A percentile compares a stretch with the other conserved stretches of the same genome.
phyloP scores from a whole-genome alignment of 1,284 basidiomycete species.

The Cutaneotrichosporon arboriforme region DNA sequence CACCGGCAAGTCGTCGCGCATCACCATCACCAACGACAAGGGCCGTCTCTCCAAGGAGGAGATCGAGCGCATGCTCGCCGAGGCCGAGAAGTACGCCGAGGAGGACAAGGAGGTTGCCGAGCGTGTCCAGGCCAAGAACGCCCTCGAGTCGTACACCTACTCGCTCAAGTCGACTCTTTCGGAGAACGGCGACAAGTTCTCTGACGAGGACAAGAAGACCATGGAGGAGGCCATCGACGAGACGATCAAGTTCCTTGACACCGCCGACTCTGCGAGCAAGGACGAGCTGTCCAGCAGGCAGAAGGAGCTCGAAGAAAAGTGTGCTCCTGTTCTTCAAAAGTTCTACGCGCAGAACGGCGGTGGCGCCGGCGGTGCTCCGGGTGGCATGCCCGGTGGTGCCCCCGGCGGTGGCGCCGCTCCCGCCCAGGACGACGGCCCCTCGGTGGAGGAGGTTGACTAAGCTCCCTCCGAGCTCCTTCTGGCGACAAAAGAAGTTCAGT shows the following conservation, averaged over 20 bases:
- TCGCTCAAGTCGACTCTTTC: slow-evolving; percentile 87
- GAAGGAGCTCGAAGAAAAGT: slow-evolving; percentile 87
- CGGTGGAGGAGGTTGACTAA: slow-evolving; percentile 58
- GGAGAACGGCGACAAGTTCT: slow-evolving; percentile 82
- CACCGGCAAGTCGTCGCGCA: slow-evolving; percentile 70
- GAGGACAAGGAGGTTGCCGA: slow-evolving; percentile 50
- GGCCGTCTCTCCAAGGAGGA: slow-evolving; percentile 97
- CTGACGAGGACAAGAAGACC: slow-evolving; percentile 78
- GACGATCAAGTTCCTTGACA: slow-evolving; percentile 81
- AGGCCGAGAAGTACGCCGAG: slow-evolving; percentile 71
- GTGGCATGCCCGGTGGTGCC: slow-evolving; percentile 54
- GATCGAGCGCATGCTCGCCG: slow-evolving; percentile 92
- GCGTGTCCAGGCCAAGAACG: slow-evolving; percentile 70
- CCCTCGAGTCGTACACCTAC: slow-evolving; percentile 68
- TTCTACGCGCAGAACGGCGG: slow-evolving; percentile 71
- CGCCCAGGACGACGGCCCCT: slow-evolving; percentile 55
- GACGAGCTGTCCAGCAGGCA: slow-evolving; percentile 93
- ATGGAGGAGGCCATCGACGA: slow-evolving; percentile 80
- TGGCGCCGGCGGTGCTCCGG: slow-evolving; percentile 49
- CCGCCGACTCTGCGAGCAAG: slow-evolving; percentile 73
- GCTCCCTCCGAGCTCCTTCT: neutral
- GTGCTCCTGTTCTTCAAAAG: slow-evolving; percentile 69
- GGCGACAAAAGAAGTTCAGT: no score
- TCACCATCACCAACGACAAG: slow-evolving; percentile 98
- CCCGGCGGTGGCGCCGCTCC: slow-evolving; percentile 44